Conservation (phyloP, 2,329 filamentous ascomycete species). For the Alternaria sp. region DNA sequence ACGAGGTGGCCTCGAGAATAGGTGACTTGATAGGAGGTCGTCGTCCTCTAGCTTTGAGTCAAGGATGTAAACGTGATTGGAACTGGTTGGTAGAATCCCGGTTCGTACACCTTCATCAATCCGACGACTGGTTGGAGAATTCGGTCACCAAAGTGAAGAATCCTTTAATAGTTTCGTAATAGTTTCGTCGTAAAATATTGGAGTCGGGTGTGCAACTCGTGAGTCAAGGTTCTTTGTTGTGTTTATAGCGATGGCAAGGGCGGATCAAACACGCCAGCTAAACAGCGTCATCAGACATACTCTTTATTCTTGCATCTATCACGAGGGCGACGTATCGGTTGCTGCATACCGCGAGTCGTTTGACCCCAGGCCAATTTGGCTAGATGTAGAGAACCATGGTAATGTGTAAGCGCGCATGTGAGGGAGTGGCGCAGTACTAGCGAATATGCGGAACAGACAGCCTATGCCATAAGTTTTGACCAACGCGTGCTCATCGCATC, state of each 20-base stretch:
- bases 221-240: neutral
- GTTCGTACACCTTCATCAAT: neutral
- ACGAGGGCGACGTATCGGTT: neutral
- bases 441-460: neutral
- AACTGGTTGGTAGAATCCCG: neutral
- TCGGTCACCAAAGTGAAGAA: neutral
- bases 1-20: neutral
- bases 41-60: neutral
- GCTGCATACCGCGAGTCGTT: neutral
- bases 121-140: neutral
- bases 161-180: neutral
- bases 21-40: neutral
- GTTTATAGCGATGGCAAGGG: slow-evolving; percentile 7
- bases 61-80: neutral
- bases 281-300: neutral
- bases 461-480: neutral
- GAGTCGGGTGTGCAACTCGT: neutral
- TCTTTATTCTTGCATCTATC: neutral
- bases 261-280: neutral
- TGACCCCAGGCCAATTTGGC: neutral
- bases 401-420: neutral
- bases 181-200: neutral
- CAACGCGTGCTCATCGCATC: neutral
- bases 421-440: neutral
- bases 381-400: neutral